These are phyloP conservation scores for Tubosaeta brunneosetosa DNA, from an alignment of 768 basidiomycete species.

Conservation along the genomic window DNA sequence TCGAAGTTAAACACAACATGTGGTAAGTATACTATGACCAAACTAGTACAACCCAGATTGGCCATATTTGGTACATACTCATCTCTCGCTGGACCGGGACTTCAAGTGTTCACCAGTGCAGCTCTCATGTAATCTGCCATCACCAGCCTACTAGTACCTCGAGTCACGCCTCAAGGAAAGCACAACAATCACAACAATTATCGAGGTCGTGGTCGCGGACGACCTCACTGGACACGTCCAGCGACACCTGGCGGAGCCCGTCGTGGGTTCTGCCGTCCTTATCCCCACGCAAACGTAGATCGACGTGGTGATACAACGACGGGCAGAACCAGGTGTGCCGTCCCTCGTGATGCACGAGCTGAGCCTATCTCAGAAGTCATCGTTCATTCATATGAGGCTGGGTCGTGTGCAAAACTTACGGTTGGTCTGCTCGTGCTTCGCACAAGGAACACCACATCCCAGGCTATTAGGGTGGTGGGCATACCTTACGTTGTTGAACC, in stretches of 20 bases:
- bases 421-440: not conserved
- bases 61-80: no score
- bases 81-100: no score
- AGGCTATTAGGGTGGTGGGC: constrained; percentile 13
- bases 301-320: constrained; percentile 24
- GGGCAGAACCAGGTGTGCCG: constrained; percentile 17
- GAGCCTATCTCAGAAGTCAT: constrained; percentile 1
- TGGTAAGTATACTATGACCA: no score
- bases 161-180: constrained; percentile 20
- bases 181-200: constrained; percentile 17
- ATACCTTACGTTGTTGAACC: constrained; percentile 48
- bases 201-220: constrained; percentile 22
- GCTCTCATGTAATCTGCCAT: no score
- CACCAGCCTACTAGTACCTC: no score
- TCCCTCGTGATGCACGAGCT: not conserved
- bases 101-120: no score
- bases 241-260: not conserved
- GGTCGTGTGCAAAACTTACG: no score
- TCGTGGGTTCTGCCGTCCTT: constrained; percentile 6
- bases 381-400: no score
- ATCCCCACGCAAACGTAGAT: constrained; percentile 16
- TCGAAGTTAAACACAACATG: no score
- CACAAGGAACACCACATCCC: not conserved
- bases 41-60: no score
- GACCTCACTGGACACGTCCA: constrained; percentile 6